Evolutionary conservation across 139 green algal genomes (phyloP), one percentile per base, ranked within the genome.

Genomic region (Raphidocelis subcapitata): DNA sequence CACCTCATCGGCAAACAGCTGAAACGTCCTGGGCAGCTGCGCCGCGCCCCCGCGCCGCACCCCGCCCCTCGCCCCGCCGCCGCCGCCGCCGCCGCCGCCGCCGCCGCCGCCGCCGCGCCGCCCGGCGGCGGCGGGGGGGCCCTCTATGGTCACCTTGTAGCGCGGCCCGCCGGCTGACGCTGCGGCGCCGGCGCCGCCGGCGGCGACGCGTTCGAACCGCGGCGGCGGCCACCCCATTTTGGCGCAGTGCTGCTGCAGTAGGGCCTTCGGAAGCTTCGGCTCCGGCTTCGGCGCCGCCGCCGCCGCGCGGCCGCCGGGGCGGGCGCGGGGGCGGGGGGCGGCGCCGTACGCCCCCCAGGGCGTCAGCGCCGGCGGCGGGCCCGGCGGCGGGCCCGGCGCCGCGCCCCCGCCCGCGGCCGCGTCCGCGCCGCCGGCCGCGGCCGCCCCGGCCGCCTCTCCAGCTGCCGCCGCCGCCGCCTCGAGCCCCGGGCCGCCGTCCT

Each of bases 231-330:
- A 90, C 35, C 33, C 78, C 69, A 55, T 24, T 62, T 84, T 84
- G 66, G 93, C 86, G 82, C 93, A 97, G 66, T 86, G 80, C 90
- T 96, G 88, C 74, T 94, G 85, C 68, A 98, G 85, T 60, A 95
- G 65, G 20, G 91, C 85, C 68, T 93, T 94, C 41, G 92, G 93
- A 4, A 64, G 37, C 63, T 74, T 77, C 35, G 51, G 32, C 29
- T 74, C 63, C 35, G 65, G 26, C 32, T 44, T 28, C 32, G 56
- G 54, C 55, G 18, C 14, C 41, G 67, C 52, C 51, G 31, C 36
- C 35, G 21, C 55, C 28, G n/a, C 47, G 67, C 26, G 41, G 72
- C 37, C n/a, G 62, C 23, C 1, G 51, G 21, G 1, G 62, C 46
- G 32, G 14, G 52, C 35, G 21, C 33, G 5, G 21, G 23, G 20